Evolutionary conservation across 2,329 filamentous ascomycete species (phyloP).

Genomic region (Fusarium nurragi): DNA sequence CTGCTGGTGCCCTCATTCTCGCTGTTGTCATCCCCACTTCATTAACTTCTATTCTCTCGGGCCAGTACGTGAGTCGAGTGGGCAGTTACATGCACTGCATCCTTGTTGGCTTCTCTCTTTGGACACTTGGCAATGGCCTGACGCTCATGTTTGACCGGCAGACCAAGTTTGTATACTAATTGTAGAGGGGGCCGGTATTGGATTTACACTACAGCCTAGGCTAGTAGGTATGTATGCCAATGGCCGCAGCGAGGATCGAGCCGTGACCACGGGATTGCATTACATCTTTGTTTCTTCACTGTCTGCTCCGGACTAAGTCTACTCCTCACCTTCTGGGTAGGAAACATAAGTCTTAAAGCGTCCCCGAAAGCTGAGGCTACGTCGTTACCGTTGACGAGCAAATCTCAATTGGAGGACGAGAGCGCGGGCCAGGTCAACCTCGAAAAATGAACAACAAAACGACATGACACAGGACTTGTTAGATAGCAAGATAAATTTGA

Average conservation of each 20-base stretch:
- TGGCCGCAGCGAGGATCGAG: not conserved
- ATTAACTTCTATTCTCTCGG: not conserved
- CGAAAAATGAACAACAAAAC: not conserved
- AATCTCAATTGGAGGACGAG: not conserved
- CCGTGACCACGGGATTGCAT: not conserved
- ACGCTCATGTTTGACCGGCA: not conserved
- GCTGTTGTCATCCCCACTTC: not conserved
- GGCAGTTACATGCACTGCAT: not conserved
- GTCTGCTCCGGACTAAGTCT: not conserved
- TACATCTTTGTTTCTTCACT: conserved; percentile 1
- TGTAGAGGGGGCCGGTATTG: not conserved
- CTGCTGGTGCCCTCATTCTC: not conserved
- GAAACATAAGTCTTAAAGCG: conserved; percentile 1
- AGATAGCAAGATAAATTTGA: no score
- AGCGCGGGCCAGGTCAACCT: not conserved
- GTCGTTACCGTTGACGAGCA: not conserved
- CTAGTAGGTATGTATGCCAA: not conserved
- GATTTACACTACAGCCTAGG: not conserved
- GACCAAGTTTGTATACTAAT: not conserved
- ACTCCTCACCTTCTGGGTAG: not conserved
- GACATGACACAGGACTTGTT: no score
- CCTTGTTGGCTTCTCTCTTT: not conserved
- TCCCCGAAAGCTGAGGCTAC: rapidly evolving
- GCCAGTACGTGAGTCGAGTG: not conserved
- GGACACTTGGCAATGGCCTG: conserved; percentile 1